Percentiles rank a stretch among this genome's conserved stretches.
These are phyloP conservation scores for Arctium lappa DNA, from an alignment of 129 eudicot genomes.

Conservation along the genomic window DNA sequence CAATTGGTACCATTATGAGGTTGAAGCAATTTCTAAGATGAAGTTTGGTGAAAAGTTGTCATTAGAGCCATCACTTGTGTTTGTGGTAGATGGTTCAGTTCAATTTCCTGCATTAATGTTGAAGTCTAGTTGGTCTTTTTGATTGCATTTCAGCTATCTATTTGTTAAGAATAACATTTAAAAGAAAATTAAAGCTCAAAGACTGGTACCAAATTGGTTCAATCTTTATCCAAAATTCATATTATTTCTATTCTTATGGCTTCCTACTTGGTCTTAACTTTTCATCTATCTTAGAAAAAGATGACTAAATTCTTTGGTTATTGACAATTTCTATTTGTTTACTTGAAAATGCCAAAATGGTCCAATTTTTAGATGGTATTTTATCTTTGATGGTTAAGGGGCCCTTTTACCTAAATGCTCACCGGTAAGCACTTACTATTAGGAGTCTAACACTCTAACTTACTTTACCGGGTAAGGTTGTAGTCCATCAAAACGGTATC, in stretches of 20 bases:
- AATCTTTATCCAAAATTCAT: not conserved
- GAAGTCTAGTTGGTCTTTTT: conserved; percentile 77
- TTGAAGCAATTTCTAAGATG: conserved; percentile 62
- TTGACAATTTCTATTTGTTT: not conserved
- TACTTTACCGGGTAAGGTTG: too few species aligned
- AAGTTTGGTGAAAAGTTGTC: conserved; percentile 49
- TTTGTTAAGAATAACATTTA: not conserved
- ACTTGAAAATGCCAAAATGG: too few species aligned
- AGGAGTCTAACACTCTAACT: too few species aligned
- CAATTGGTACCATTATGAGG: conserved; percentile 58
- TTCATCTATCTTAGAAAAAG: not conserved
- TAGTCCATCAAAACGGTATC: too few species aligned
- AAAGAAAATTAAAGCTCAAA: not conserved
- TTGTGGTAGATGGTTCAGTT: conserved; percentile 53
- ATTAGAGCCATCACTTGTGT: conserved; percentile 65
- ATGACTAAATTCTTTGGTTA: too few species aligned
- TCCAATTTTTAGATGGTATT: too few species aligned
- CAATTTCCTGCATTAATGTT: conserved; percentile 66
- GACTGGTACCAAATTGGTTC: not conserved
- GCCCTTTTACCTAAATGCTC: too few species aligned
- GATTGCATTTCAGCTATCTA: conserved; percentile 6
- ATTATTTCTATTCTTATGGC: not conserved
- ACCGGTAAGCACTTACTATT: too few species aligned
- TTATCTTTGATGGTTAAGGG: too few species aligned
- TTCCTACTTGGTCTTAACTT: not conserved